Conservation (phyloP, 2,329 filamentous ascomycete species). For the Hymenoscyphus albidus region DNA sequence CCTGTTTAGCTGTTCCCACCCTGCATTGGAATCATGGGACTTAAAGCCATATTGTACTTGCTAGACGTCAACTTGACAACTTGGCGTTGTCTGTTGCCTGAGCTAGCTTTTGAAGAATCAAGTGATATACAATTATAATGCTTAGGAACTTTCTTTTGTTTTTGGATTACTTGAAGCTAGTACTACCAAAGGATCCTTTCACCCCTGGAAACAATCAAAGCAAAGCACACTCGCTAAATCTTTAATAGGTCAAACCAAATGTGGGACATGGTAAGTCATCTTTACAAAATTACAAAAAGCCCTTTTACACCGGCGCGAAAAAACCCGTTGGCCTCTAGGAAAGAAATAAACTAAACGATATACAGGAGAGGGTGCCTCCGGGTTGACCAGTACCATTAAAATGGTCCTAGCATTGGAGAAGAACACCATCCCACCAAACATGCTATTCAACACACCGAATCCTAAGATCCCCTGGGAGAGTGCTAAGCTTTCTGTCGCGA, state of each 20-base stretch:
- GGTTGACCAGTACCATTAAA: conserved; percentile 29
- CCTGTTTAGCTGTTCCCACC: not conserved
- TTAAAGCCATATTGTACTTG: too few species aligned
- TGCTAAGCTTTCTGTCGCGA: conserved; percentile 34
- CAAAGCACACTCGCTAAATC: not conserved
- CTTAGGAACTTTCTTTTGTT: not conserved
- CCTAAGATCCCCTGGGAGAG: conserved; percentile 28
- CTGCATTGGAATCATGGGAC: too few species aligned
- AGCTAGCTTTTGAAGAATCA: too few species aligned
- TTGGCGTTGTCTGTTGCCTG: too few species aligned
- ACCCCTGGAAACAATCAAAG: not conserved
- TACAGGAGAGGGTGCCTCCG: conserved; percentile 25
- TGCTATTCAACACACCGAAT: conserved; percentile 18
- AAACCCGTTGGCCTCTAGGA: conserved; percentile 15
- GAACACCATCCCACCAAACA: conserved; percentile 19
- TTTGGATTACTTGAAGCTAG: not conserved
- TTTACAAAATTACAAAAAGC: not conserved
- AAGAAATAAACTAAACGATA: conserved; percentile 30
- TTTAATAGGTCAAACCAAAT: conserved; percentile 35
- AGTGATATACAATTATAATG: too few species aligned
- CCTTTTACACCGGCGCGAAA: not conserved
- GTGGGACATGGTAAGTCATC: conserved; percentile 26
- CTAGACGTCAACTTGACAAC: too few species aligned
- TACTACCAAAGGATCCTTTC: too few species aligned
- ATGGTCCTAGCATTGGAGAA: conserved; percentile 26